A percentile compares a stretch with the other conserved stretches of the same genome.
Conservation (phyloP, 208 protist species). For the Histomonas meleagridis region DNA sequence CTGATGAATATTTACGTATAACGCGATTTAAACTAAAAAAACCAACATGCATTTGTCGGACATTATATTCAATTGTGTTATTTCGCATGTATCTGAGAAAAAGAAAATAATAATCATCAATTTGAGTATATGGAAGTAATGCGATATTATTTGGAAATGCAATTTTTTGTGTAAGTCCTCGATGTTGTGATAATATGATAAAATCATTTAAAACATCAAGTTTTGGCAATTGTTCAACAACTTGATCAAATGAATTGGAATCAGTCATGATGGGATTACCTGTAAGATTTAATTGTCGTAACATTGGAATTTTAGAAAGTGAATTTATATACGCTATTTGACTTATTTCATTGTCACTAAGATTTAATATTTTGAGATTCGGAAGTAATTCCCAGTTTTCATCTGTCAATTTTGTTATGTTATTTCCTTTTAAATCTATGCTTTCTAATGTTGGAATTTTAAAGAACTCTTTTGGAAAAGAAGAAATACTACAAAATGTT, state of each 20-base stretch:
- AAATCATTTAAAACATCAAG: conserved; percentile 13
- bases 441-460: neutral
- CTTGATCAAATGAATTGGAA: neutral
- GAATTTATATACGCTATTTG: neutral
- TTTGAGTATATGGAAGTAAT: neutral
- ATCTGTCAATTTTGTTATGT: neutral
- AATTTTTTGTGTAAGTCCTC: neutral
- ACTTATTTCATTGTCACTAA: conserved; percentile 5
- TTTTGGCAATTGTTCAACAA: neutral
- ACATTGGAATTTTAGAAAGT: neutral
- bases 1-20: neutral
- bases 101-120: neutral
- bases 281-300: neutral
- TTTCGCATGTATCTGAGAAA: conserved; percentile 3
- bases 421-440: conserved; percentile 13
- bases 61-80: neutral
- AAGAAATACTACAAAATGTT: neutral
- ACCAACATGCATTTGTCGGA: no score
- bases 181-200: neutral
- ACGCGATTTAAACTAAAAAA: neutral
- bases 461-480: neutral
- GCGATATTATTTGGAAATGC: neutral
- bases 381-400: neutral
- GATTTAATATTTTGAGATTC: neutral
- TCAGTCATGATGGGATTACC: neutral